Evolutionary conservation across 2,329 filamentous ascomycete species (phyloP), one percentile per base, ranked within the genome.

Genomic region (Paracorniculantispora psalliotae): DNA sequence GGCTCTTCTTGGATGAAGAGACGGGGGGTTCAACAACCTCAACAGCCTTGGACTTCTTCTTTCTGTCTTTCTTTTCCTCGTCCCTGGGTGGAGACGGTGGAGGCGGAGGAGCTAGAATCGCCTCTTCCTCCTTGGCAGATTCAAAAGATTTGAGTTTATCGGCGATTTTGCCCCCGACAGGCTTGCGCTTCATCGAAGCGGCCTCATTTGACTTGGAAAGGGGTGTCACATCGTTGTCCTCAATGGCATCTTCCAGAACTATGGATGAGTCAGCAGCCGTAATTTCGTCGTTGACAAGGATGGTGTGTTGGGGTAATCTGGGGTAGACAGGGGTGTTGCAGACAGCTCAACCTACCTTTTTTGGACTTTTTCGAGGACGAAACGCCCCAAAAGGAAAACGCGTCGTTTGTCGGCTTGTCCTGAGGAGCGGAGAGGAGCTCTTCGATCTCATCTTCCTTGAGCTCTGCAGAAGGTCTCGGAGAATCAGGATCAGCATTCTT

Each of bases 91-190:
- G 62, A 43, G 64, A 52, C 50, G 77, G 72, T 21, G 78, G 73
- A 49, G 78, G 73, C 28, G 74, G 70, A 37, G 72, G 68, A 57
- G 71, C 67, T 48, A 71, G 69, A 48, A 72, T 67, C 49, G 72
- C 67, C 30, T 74, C 68, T 55, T 73, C 71, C 62, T 79, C 73
- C 55, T 74, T 69, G 54, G 69, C 64, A 53, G 75, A 65, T 70
- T 86, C 81, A 66, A 85, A 85, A 30, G 79, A 77, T 69, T 78
- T 83, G 61, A 84, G 76, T 65, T 75, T 79, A 67, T 85, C 81
- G 59, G 81, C 77, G 67, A 85, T 79, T 68, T 80, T 84, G 62
- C 77, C 77, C 61, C 75, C 73, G 46, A 77, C 72, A 52, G 75
- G 66, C 70, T 81, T 84, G 64, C 79, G 81, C 60, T 79, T 81